A percentile compares a stretch with the other conserved stretches of the same genome.
Conservation (phyloP, 2,329 filamentous ascomycete genomes). For the Emergomyces pasteurianus region DNA sequence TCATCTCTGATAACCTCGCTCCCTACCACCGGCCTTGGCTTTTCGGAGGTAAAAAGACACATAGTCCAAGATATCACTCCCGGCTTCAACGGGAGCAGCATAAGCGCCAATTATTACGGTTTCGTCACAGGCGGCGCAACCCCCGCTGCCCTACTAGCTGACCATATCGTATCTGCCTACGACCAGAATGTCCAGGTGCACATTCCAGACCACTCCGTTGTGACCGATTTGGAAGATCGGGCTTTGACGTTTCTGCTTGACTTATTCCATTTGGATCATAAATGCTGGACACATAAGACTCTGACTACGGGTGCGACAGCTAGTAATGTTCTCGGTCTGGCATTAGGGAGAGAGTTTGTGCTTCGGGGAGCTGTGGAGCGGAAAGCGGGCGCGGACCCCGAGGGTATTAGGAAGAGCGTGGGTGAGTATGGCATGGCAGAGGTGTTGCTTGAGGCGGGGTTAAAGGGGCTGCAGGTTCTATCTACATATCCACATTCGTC, state of each 20-base stretch:
- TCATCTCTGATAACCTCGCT: conserved; percentile 22
- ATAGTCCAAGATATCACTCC: conserved; percentile 32
- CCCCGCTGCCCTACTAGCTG: conserved; percentile 67
- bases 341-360: conserved; percentile 55
- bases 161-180: conserved; percentile 66
- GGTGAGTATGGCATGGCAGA: conserved; percentile 58
- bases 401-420: conserved; percentile 34
- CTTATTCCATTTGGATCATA: conserved; percentile 48
- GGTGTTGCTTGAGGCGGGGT: conserved; percentile 51
- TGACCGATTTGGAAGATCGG: conserved; percentile 63
- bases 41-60: conserved; percentile 24
- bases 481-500: conserved; percentile 78
- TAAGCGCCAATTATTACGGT: conserved; percentile 64
- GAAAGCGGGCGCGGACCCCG: conserved; percentile 15
- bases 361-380: conserved; percentile 32
- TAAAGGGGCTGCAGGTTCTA: conserved; percentile 61
- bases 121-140: conserved; percentile 78
- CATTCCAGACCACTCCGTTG: conserved; percentile 60
- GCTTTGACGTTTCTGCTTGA: conserved; percentile 58
- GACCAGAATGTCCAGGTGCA: conserved; percentile 84
- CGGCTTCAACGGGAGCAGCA: conserved; percentile 55
- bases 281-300: conserved; percentile 56
- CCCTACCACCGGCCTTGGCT: conserved; percentile 18
- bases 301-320: conserved; percentile 67
- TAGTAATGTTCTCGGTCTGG: conserved; percentile 53